Evolutionary conservation across 208 protist genomes (phyloP), one percentile per base, ranked within the genome.

Genomic region (Trypanosoma cruzi): DNA sequence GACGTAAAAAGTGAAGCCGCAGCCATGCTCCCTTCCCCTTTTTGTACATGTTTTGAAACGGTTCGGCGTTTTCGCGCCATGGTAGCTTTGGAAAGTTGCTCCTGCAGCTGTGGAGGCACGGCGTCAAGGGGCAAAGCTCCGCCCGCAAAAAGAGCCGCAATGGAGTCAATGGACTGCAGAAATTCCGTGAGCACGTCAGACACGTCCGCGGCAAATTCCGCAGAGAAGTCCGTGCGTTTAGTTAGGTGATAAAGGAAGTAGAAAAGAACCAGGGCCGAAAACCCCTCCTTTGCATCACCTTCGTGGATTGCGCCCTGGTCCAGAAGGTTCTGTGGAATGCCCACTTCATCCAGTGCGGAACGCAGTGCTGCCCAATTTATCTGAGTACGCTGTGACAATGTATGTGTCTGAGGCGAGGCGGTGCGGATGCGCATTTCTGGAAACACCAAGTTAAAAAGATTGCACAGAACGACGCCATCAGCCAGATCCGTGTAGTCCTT

Each of bases 191-290:
- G 77, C 4, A 55, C 69, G 1, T 85, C 81, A 2, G 77, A 49
- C 31, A 95, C 86, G 53, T 95, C 87, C 42, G 80, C 60, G 42
- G 81, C 81, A 48, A 95, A 95, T 77, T 95, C 90, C 0, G 87
- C 76, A 32, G 81, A 81, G 71, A 92, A 95, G 73, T 92, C 85
- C 14, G 79, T 71, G n/a, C 73, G 73, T 64, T 84, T 88, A n/a
- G 80, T 80, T 28, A 94, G 64, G 62, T 94, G 79, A 56, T 82
- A 81, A 20, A 93, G 56, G 73, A 92, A 93, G 68, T 90, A 93
- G 50, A 95, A 93, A 29, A 95, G 76, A 8, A 90, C 87, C 2
- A 92, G 68, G 4, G 83, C 74, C 16, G 85, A 88, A 65, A 93
- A 95, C 18, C 83, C 90, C 5, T 75, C 76, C 59, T 84, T 79